Conservation (phyloP, 1,284 basidiomycete genomes). For the Inonotus obliquus region DNA sequence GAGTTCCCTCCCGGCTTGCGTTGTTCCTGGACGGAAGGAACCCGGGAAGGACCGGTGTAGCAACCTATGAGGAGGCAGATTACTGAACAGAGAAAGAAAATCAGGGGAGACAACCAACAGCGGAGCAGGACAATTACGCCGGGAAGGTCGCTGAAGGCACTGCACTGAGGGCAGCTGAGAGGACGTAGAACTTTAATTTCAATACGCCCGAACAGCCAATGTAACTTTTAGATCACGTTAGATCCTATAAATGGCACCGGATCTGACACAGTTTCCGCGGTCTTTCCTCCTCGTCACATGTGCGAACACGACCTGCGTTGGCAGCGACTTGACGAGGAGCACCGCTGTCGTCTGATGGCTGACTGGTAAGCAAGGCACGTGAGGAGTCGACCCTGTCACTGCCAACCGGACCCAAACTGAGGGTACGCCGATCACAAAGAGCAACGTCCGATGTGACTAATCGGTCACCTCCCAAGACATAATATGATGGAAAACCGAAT, state of each 20-base stretch:
- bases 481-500: background rate
- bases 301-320: background rate
- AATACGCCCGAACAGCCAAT: background rate
- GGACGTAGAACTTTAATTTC: background rate
- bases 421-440: background rate
- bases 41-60: background rate
- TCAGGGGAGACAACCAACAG: background rate
- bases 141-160: background rate
- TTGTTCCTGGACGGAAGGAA: background rate
- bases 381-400: background rate
- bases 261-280: background rate
- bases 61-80: background rate
- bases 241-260: background rate
- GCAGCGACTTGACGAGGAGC: background rate
- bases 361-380: background rate
- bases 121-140: background rate
- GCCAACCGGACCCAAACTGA: background rate
- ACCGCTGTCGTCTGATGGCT: background rate
- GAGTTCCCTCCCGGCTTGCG: background rate
- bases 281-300: background rate
- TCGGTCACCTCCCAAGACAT: background rate
- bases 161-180: background rate
- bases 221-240: background rate
- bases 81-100: background rate
- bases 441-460: background rate